These are phyloP conservation scores for Novakomyces olei DNA, from an alignment of 805 yeast genomes.

Conservation along the genomic window DNA sequence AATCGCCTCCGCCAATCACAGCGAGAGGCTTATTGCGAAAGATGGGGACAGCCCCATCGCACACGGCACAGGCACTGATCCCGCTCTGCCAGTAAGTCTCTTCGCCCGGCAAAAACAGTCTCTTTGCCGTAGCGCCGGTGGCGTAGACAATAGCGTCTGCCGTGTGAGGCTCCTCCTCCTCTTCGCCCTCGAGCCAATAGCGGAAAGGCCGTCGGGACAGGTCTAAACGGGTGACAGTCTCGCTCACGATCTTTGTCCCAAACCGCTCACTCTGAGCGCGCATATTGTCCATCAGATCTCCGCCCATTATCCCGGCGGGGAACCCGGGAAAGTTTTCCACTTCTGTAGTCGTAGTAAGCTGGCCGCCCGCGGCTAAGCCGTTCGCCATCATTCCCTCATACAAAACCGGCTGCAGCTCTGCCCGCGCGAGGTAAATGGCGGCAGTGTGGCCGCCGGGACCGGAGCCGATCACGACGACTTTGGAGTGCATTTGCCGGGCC, in stretches of 20 bases:
- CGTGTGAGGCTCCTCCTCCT: slow-evolving; percentile 74
- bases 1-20: slow-evolving; percentile 97
- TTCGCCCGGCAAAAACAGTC: slow-evolving; percentile 87
- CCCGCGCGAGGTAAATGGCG: slow-evolving; percentile 88
- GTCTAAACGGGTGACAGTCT: slow-evolving; percentile 84
- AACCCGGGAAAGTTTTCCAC: slow-evolving; percentile 97
- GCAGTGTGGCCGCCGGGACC: slow-evolving; percentile 99
- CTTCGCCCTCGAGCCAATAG: slow-evolving; percentile 89
- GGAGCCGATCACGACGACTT: slow-evolving; percentile 58
- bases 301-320: slow-evolving; percentile 78
- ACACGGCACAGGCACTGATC: slow-evolving; percentile 97
- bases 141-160: slow-evolving; percentile 85
- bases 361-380: slow-evolving; percentile 98
- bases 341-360: slow-evolving; percentile 94
- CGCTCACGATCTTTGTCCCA: slow-evolving; percentile 88
- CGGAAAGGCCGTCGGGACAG: slow-evolving; percentile 76
- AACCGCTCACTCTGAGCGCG: slow-evolving; percentile 65
- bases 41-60: slow-evolving; percentile 99
- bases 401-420: slow-evolving; percentile 78
- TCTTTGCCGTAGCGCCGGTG: slow-evolving; percentile 96
- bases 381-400: slow-evolving; percentile 95
- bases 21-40: slow-evolving; percentile 96
- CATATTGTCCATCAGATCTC: slow-evolving; percentile 83
- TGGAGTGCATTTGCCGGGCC: slow-evolving; percentile 31
- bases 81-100: slow-evolving; percentile 98